Evolutionary conservation across 495 filamentous ascomycete genomes (phyloP).

Genomic region (Xanthoparmelia taractica): DNA sequence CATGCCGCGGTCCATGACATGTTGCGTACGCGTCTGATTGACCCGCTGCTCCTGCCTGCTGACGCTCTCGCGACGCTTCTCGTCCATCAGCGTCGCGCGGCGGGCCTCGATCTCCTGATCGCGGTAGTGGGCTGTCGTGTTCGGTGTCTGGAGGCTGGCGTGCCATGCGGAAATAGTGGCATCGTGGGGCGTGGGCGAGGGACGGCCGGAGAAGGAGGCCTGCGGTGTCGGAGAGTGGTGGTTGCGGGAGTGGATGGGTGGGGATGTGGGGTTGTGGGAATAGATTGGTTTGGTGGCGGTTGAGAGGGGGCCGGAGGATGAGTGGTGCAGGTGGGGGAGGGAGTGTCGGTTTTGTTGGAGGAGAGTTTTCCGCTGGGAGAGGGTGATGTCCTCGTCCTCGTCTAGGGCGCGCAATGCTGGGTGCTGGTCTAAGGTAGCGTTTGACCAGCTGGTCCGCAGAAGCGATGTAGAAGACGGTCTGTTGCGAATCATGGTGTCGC

Average conservation of each 20-base stretch:
- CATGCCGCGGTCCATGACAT: constrained; percentile 66
- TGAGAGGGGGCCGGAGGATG: constrained; percentile 9
- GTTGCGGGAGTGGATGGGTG: constrained; percentile 7
- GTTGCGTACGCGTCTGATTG: constrained; percentile 32
- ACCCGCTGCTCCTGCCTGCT: constrained; percentile 10
- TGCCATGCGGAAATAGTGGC: constrained; percentile 26
- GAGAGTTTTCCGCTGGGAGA: constrained; percentile 23
- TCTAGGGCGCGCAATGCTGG: constrained; percentile 9
- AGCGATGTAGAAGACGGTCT: constrained; percentile 21
- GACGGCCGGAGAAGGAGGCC: not conserved
- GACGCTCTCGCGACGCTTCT: constrained; percentile 27
- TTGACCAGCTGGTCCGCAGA: constrained; percentile 8
- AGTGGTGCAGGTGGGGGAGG: constrained; percentile 19
- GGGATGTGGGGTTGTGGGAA: constrained; percentile 9
- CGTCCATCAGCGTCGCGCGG: constrained; percentile 40
- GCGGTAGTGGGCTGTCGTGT: constrained; percentile 27
- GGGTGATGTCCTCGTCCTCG: constrained; percentile 23
- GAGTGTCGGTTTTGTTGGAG: constrained; percentile 19
- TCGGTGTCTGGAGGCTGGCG: constrained; percentile 24
- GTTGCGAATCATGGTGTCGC: constrained; percentile 12
- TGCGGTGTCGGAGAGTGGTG: not conserved
- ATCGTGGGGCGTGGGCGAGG: constrained; percentile 19
- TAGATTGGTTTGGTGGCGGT: constrained; percentile 1
- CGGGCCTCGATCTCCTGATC: constrained; percentile 29
- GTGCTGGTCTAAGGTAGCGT: constrained; percentile 10